Base-by-base conservation (phyloP, 1,139 yeast genomes). In the Protomyces pachydermus region DNA sequence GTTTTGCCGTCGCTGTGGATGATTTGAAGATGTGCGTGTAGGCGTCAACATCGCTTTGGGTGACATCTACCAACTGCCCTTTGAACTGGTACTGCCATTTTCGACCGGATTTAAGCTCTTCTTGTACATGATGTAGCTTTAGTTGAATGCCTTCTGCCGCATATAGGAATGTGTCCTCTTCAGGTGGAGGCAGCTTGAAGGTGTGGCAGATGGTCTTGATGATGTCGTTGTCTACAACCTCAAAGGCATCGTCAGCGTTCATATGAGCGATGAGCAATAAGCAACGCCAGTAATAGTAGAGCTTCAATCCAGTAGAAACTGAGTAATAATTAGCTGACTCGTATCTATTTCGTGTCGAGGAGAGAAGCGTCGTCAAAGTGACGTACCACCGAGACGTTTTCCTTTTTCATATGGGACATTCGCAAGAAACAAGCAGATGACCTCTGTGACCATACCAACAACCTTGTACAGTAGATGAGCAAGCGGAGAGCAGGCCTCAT, bases 11-110 rank as follows among this genome's bases (percentile, higher is more conserved):
- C 28, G 37, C 51, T 14, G 62, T 52, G 28, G 52, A 45, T 3
- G 56, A 28, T 18, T 34, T 48, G 62, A 58, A 58, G 25, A 58
- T 39, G 52, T 18, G 9, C 12, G 23, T 52, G 52, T 58, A 58
- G 20, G 52, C 56, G 6, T 51, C 62, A 18, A 58, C 39, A 32
- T 58, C 62, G 5, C 39, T 16, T 20, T 32, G 25, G 25, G 28
- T 38, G 32, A 58, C 48, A 6, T 23, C 8, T 16, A 58, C 62
- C 18, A 34, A 20, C 18, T 25, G 14, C 1, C 32, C 20, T 4
- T 42, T 50, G 50, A 32, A 50, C 32, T 48, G 55, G 37, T 58
- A 58, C 18, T 58, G 42, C 23, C 45, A 38, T 34, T 18, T 12
- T 12, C 38, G 12, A 10, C 56, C 62, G 5, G 39, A 18, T 10